phyloP scores from a whole-genome alignment of 2,329 filamentous ascomycete genomes.

The Emericellopsis cladophorae region DNA sequence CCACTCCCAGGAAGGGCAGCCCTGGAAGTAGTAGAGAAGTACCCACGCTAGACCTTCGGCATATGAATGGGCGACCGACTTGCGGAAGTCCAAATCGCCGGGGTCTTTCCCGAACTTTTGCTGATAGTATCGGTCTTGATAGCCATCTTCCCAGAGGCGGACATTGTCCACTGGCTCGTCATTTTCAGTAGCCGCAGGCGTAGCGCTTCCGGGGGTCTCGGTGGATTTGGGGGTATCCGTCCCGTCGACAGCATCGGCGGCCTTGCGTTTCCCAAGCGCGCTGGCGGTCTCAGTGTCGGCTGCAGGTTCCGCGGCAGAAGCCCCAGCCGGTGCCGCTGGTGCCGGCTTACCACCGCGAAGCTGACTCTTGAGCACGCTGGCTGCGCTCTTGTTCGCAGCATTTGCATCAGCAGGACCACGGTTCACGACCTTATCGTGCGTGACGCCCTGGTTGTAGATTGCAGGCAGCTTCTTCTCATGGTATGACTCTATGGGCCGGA shows the following conservation, averaged over 20 bases:
- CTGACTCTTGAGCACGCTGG: conserved; percentile 73
- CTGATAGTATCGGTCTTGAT: conserved; percentile 90
- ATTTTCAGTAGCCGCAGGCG: conserved; percentile 34
- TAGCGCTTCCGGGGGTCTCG: conserved; percentile 26
- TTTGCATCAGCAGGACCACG: conserved; percentile 57
- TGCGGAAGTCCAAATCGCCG: conserved; percentile 72
- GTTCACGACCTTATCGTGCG: conserved; percentile 82
- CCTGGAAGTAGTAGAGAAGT: conserved; percentile 92
- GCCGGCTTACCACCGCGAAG: conserved; percentile 36
- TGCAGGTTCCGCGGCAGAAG: conserved; percentile 6
- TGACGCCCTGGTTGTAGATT: conserved; percentile 46
- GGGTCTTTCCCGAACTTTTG: conserved; percentile 86
- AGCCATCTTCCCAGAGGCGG: conserved; percentile 88
- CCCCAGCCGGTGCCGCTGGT: conserved; percentile 1
- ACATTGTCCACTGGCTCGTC: conserved; percentile 69
- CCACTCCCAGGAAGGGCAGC: conserved; percentile 98
- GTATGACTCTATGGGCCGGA: conserved; percentile 18
- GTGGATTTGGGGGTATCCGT: conserved; percentile 47
- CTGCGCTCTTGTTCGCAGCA: conserved; percentile 85
- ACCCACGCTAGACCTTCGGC: conserved; percentile 95
- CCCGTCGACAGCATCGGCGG: conserved; percentile 51
- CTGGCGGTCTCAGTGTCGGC: conserved; percentile 27
- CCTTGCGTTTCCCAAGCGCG: conserved; percentile 64
- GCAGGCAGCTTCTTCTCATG: conserved; percentile 31
- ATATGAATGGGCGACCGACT: conserved; percentile 81